Base-by-base conservation (phyloP, 2,329 filamentous ascomycete genomes). In the Alternaria ventricosa region DNA sequence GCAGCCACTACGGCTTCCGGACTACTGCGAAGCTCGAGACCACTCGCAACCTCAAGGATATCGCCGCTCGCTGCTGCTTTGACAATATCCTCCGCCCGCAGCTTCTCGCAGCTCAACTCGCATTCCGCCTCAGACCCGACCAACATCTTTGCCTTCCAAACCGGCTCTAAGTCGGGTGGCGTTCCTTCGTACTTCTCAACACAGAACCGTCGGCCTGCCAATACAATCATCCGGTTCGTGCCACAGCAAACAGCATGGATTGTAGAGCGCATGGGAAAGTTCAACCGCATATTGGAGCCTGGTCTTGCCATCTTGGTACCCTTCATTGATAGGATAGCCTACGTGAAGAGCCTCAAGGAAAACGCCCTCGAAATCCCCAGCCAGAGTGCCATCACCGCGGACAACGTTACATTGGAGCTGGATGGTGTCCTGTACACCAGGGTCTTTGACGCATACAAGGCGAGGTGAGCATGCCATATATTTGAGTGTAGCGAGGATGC, bases 161-260 rank as follows among this genome's bases (percentile, higher is more conserved):
- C 74, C 47, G 73, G 69, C 60, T 71, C 74, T 4, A 66, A 68
- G 41, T 36, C 62, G 58, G 74, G 84, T 5, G 87, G 84, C 5
- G 87, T 90, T 36, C 87, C 90, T 8, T 89, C 91, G n/a, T 96
- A 96, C 82, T 97, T 97, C 81, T 90, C 92, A 78, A 75, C 75
- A 33, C 87, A 85, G 49, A 83, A 84, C 47, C 81, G 85, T 22
- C 86, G 97, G 56, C 96, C 96, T 27, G 92, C 94, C 71, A 99
- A 99, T 83, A 99, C 96, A 5, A 86, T 99, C 67, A 86, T 99
- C 74, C 93, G 95, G 64, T 99, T 98, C 82, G 96, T 99, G 45
- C 96, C 96, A n/a, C 96, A 99, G 83, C 96, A 99, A 85, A 98
- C 95, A 73, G 96, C 96, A 80, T 99, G 96, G 96, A 95, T 99